Conservation (phyloP, 768 basidiomycete species). For the Lactarius hatsudake region DNA sequence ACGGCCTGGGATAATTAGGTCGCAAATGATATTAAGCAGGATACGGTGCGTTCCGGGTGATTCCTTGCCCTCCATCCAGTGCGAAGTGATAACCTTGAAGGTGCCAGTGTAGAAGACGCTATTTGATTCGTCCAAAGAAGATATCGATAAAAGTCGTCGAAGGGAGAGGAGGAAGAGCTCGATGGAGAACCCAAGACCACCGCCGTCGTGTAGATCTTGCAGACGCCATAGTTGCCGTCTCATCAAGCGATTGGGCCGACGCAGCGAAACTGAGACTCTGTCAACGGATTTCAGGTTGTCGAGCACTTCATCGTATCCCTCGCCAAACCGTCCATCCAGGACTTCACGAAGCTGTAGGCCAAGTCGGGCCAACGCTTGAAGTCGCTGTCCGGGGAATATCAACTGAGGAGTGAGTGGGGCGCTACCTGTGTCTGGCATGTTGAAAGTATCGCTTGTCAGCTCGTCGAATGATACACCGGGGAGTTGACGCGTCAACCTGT, state of each 20-base stretch:
- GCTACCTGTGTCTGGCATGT: too few relatives aligned
- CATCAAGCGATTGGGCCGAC: background rate
- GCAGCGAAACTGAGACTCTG: background rate
- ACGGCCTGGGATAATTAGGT: slow-evolving; percentile 7
- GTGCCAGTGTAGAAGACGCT: background rate
- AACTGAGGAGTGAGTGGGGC: background rate
- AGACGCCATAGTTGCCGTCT: slow-evolving; percentile 9
- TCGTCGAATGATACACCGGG: background rate
- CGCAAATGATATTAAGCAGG: slow-evolving; percentile 7
- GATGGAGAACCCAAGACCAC: background rate
- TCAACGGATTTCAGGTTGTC: too few relatives aligned
- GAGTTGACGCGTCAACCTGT: slow-evolving; percentile 2
- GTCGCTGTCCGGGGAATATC: background rate
- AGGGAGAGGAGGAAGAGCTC: slow-evolving; percentile 11
- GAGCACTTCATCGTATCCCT: too few relatives aligned
- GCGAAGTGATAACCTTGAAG: background rate
- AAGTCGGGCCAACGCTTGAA: background rate
- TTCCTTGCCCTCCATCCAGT: background rate
- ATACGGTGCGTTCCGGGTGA: slow-evolving; percentile 6
- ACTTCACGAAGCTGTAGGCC: too few relatives aligned
- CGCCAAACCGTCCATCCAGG: too few relatives aligned
- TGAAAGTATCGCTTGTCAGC: background rate
- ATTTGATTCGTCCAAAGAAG: background rate
- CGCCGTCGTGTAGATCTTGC: background rate
- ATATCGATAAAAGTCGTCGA: background rate